A percentile compares a stretch with the other conserved stretches of the same genome.
Conservation (phyloP, 139 green algal genomes). For the Deuterostichococcus epilithicus region DNA sequence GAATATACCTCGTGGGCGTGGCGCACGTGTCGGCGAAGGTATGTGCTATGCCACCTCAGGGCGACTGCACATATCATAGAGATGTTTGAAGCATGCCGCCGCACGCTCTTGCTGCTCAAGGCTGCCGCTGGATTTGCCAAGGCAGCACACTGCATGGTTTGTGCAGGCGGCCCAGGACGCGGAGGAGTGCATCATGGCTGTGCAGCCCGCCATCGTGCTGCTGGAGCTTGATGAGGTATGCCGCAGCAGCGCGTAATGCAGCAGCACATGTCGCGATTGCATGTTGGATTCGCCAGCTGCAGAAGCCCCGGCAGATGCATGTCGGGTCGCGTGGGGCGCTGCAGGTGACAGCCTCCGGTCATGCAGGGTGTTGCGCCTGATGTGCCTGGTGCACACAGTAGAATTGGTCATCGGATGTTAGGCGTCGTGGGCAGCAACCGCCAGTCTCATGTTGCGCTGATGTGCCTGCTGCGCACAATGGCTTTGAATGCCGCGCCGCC, state of each 20-base stretch:
- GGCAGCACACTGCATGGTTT: no score
- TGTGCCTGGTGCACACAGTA: slow-evolving; percentile 13
- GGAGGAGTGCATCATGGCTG: slow-evolving; percentile 15
- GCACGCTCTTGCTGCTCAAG: no score
- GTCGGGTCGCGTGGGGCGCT: no score
- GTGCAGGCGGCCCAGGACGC: slow-evolving; percentile 26
- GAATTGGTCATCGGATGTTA: not conserved
- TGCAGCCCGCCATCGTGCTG: slow-evolving; percentile 20
- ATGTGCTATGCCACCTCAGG: no score
- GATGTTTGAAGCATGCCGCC: no score
- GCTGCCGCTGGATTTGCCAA: no score
- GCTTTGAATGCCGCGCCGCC: no score
- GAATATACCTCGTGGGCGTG: slow-evolving; percentile 34
- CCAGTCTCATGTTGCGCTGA: not conserved
- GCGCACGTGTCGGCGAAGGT: slow-evolving; percentile 29
- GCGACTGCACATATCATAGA: no score
- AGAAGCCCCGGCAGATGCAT: no score
- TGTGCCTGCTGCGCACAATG: slow-evolving; percentile 11
- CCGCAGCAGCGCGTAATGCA: not conserved
- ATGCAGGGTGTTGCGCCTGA: no score
- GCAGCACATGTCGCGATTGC: slow-evolving; percentile 9
- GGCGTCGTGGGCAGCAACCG: not conserved
- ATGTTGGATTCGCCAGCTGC: slow-evolving; percentile 3
- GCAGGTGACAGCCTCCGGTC: no score
- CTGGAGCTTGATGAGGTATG: slow-evolving; percentile 32